Evolutionary conservation across 306 rosid species (phyloP).

Genomic region (Cercis canadensis): DNA sequence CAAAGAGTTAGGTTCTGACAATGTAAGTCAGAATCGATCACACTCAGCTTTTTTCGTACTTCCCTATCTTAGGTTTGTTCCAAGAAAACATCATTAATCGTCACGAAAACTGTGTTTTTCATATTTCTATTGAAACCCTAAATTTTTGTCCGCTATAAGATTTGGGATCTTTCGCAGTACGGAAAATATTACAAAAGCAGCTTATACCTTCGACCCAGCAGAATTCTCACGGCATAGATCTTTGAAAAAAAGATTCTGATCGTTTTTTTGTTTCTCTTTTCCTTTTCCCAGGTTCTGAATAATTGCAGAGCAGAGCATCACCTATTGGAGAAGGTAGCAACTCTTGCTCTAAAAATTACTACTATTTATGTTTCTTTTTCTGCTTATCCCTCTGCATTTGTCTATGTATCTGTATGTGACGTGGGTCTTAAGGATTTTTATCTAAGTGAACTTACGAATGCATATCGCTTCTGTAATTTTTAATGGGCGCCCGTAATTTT

Average conservation of each 20-base stretch:
- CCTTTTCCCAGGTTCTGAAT: conserved; percentile 39
- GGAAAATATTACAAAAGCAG: conserved; percentile 18
- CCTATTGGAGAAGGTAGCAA: conserved; percentile 39
- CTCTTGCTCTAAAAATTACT: conserved; percentile 16
- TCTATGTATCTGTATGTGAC: too few relatives aligned
- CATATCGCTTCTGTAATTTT: not conserved
- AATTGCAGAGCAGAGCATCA: conserved; percentile 28
- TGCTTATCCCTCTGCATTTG: conserved; percentile 40
- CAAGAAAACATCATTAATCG: conserved; percentile 36
- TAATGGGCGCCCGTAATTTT: not conserved
- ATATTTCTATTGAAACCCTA: conserved; percentile 48
- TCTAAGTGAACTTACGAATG: not conserved
- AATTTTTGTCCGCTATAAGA: conserved; percentile 22
- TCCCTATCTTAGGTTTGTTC: conserved; percentile 44
- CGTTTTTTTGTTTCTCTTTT: conserved; percentile 21
- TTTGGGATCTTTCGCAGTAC: conserved; percentile 32
- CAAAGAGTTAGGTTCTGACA: conserved; percentile 39
- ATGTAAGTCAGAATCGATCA: conserved; percentile 45
- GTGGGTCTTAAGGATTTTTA: conserved; percentile 11
- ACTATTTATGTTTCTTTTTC: not conserved
- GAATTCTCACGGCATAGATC: conserved; percentile 45
- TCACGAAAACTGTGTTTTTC: conserved; percentile 22
- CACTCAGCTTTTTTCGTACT: conserved; percentile 42
- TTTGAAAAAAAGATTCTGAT: conserved; percentile 30
- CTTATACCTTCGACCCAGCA: conserved; percentile 14